Percentiles rank a stretch among this genome's conserved stretches.
These are phyloP conservation scores for Ilyonectria destructans DNA, from an alignment of 2,329 filamentous ascomycete species.

Conservation along the genomic window DNA sequence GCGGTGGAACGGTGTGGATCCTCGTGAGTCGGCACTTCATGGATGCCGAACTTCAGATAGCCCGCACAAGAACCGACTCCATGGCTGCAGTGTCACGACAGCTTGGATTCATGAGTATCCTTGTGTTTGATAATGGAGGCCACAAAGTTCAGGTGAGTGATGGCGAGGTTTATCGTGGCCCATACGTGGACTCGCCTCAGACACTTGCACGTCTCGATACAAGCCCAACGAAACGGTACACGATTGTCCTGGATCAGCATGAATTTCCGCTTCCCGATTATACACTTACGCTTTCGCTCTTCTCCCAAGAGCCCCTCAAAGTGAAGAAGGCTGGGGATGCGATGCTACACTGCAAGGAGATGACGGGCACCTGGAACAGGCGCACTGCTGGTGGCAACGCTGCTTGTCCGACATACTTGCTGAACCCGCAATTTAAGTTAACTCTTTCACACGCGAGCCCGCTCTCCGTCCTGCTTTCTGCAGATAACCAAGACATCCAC, in stretches of 20 bases:
- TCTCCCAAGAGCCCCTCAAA: constrained; percentile 76
- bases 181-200: constrained; percentile 96
- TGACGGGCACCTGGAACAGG: constrained; percentile 80
- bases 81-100: constrained; percentile 66
- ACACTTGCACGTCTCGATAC: constrained; percentile 81
- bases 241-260: constrained; percentile 83
- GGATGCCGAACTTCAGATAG: constrained; percentile 74
- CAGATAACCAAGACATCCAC: constrained; percentile 76
- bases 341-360: constrained; percentile 72
- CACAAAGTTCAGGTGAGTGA: constrained; percentile 83
- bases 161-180: constrained; percentile 79
- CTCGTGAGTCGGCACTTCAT: constrained; percentile 90
- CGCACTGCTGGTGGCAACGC: constrained; percentile 90
- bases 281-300: constrained; percentile 89
- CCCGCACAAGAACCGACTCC: constrained; percentile 60
- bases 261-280: constrained; percentile 81
- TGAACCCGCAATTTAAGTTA: constrained; percentile 90
- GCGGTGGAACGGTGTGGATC: constrained; percentile 82
- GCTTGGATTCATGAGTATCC: constrained; percentile 89
- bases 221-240: constrained; percentile 62
- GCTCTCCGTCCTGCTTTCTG: constrained; percentile 83
- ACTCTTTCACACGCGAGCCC: constrained; percentile 70
- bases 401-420: constrained; percentile 81
- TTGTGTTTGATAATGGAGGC: constrained; percentile 82
- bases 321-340: constrained; percentile 75